These are phyloP conservation scores for Fusarium chaquense DNA, from an alignment of 2,329 filamentous ascomycete species.

Conservation along the genomic window DNA sequence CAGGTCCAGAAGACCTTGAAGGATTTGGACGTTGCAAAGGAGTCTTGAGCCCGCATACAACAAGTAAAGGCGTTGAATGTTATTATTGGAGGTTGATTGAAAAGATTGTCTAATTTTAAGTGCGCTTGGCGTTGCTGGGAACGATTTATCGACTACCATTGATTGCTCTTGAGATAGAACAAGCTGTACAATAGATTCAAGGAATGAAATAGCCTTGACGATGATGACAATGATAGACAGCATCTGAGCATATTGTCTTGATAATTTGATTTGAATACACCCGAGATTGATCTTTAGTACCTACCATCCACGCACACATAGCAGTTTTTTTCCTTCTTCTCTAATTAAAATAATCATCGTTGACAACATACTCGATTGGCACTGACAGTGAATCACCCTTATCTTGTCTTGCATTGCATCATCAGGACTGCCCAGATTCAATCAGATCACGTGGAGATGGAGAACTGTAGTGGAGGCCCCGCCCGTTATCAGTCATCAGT, in stretches of 20 bases:
- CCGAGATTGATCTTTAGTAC: neutral
- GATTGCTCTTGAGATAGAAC: conserved; percentile 44
- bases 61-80: conserved; percentile 14
- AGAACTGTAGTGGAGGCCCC: neutral
- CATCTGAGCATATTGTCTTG: conserved; percentile 34
- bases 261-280: conserved; percentile 15
- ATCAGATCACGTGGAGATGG: conserved; percentile 29
- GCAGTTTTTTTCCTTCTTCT: no score
- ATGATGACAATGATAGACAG: conserved; percentile 46
- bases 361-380: neutral
- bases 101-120: conserved; percentile 40
- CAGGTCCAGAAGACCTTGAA: conserved; percentile 76
- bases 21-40: conserved; percentile 67
- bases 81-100: conserved; percentile 14
- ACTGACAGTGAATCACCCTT: neutral
- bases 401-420: conserved; percentile 5
- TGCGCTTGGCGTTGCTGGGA: conserved; percentile 42
- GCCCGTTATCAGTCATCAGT: neutral
- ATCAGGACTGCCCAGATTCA: neutral
- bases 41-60: conserved; percentile 24
- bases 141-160: conserved; percentile 25
- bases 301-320: neutral
- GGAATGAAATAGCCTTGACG: conserved; percentile 33
- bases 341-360: neutral
- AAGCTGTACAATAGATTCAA: conserved; percentile 49